Evolutionary conservation across 345 rosid genomes (phyloP), one percentile per base, ranked within the genome.

Genomic region (Eucalyptus dawsonii): DNA sequence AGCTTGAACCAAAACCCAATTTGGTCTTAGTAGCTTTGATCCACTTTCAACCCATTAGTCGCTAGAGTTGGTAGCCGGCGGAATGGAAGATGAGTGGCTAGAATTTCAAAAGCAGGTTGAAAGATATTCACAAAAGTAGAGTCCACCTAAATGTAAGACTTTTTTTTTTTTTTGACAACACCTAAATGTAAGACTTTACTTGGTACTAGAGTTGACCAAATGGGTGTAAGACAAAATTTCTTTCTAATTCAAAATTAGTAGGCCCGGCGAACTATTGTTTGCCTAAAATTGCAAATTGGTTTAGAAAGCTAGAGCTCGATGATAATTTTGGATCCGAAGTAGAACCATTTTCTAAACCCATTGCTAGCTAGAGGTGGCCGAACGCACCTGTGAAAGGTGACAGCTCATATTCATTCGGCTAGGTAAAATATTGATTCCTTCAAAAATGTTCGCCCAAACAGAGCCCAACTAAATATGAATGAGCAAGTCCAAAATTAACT

Each of bases 401-500:
- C 27, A 72, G 2, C 83, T 40, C 47, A 40, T 76, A 37, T 76
- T 40, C 11, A 40, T 40, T 21, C 12, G 45, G 83, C 3, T 76
- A 76, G 47, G 47, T 21, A 4, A 76, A 76, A 22, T 11, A 40
- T 40, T 6, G 9, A 8, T 21, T 76, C 47, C 47, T 15, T 44
- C 7, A 21, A 40, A 40, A 40, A 76, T 76, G 47, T 76, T 76
- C 1, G 29, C 24, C 47, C 24, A 34, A 69, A 11, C 1, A 69
- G 0, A 69, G 80, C 11, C 76, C 13, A 31, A 34, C 42, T 34
- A 69, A 31, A 69, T 9, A 69, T 31, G 24, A 16, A 69, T 8
- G 31, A 9, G 47, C 47, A 0, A 5, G 14, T 22, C 47, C 4
- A 76, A 11, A 76, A 40, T 37, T 4, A 11, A 21, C 9, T 14